Evolutionary conservation across 2,329 filamentous ascomycete species (phyloP).

Genomic region (Colletotrichum eleusines): DNA sequence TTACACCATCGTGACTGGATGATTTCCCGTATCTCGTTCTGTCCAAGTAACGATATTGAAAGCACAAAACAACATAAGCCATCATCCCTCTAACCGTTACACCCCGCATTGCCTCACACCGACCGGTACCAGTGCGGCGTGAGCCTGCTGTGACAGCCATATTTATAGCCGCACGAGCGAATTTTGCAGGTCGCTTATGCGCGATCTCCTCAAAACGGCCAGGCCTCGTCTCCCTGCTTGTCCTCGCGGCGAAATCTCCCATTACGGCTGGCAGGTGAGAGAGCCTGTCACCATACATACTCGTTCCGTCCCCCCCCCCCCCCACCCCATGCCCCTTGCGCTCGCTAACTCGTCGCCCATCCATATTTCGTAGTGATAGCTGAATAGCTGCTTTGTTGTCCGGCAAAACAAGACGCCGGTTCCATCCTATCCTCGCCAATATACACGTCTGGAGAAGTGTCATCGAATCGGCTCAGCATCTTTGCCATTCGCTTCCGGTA

Average conservation of each 20-base stretch:
- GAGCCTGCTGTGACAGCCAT: slow-evolving; percentile 16
- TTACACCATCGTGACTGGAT: neutral
- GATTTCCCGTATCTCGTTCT: neutral
- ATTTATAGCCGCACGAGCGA: slow-evolving; percentile 8
- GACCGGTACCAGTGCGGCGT: neutral
- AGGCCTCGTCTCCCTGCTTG: slow-evolving; percentile 16
- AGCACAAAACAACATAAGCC: neutral
- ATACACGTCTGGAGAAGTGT: neutral
- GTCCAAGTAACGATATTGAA: neutral
- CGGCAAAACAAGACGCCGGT: neutral
- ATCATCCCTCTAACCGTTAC: neutral
- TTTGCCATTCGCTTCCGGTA: neutral
- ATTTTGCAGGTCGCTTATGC: slow-evolving; percentile 35
- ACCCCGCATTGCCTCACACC: slow-evolving; percentile 13
- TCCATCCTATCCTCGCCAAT: neutral
- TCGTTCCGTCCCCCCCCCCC: neutral
- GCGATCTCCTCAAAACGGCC: slow-evolving; percentile 25
- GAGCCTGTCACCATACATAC: neutral
- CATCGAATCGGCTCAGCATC: slow-evolving; percentile 3
- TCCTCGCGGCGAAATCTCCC: neutral
- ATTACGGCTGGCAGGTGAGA: neutral
- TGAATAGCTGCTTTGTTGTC: neutral
- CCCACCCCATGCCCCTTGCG: neutral
- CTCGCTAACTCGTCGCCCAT: neutral
- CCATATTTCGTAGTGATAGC: neutral